phyloP scores from a whole-genome alignment of 345 rosid species.

The Moricandia arvensis region DNA sequence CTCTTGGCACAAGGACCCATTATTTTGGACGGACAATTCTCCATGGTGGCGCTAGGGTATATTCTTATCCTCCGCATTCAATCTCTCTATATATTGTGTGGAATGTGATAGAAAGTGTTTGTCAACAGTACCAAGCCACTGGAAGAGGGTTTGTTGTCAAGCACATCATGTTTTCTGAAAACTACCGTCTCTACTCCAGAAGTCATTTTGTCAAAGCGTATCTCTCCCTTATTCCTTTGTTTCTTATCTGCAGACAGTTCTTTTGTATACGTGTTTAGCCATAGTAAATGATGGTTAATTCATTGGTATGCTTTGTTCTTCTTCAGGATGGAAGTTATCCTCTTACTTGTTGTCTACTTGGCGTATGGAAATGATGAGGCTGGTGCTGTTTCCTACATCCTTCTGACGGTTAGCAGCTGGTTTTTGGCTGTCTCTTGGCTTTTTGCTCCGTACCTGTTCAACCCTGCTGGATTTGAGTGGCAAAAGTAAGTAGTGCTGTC shows the following conservation, averaged over 20 bases:
- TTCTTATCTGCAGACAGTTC: constrained; percentile 7
- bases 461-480: constrained; percentile 99
- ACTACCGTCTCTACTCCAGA: constrained; percentile 93
- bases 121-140: constrained; percentile 85
- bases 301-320: constrained; percentile 29
- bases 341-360: constrained; percentile 72
- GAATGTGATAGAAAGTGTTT: constrained; percentile 25
- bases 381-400: constrained; percentile 76
- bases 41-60: constrained; percentile 97
- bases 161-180: constrained; percentile 86
- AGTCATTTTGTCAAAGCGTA: constrained; percentile 97
- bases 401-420: constrained; percentile 94
- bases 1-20: constrained; percentile 93
- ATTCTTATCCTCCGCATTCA: constrained; percentile 21
- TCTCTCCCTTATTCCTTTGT: constrained; percentile 26
- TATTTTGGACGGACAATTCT: constrained; percentile 96
- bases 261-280: constrained; percentile 2
- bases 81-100: neutral
- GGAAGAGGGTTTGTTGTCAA: constrained; percentile 97
- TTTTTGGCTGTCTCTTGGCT: constrained; percentile 95
- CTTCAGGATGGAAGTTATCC: constrained; percentile 79
- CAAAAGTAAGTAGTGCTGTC: constrained; percentile 65
- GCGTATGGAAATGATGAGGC: constrained; percentile 82
- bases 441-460: constrained; percentile 92
- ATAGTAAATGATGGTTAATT: constrained; percentile 6